Percentiles rank a stretch among this genome's conserved stretches.
Conservation (phyloP, 768 basidiomycete species). For the Rubroboletus satanas region DNA sequence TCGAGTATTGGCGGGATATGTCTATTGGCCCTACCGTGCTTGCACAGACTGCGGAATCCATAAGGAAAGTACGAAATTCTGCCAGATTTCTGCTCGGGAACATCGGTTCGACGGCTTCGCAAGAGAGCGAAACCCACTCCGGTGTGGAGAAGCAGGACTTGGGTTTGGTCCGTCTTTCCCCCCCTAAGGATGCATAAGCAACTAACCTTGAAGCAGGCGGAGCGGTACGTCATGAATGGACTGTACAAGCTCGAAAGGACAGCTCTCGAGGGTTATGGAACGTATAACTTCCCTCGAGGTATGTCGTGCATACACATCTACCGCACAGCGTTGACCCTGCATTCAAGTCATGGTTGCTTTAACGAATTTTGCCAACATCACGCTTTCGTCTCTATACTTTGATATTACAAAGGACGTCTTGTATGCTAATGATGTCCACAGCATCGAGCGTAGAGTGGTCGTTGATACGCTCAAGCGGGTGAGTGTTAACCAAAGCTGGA, state of each 20-base stretch:
- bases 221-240: conserved; percentile 85
- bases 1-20: conserved; percentile 87
- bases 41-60: conserved; percentile 65
- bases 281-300: conserved; percentile 86
- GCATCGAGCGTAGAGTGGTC: conserved; percentile 56
- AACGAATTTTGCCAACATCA: conserved; percentile 74
- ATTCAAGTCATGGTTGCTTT: conserved; percentile 64
- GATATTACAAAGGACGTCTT: conserved; percentile 88
- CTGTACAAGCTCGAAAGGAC: conserved; percentile 65
- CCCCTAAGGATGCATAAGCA: background rate
- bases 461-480: conserved; percentile 73
- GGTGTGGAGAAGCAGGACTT: conserved; percentile 41
- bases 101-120: conserved; percentile 37
- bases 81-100: conserved; percentile 85
- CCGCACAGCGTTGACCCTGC: background rate
- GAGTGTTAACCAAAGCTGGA: conserved; percentile 4
- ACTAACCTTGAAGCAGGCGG: conserved; percentile 49
- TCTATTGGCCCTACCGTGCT: conserved; percentile 78
- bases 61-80: conserved; percentile 84
- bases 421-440: conserved; percentile 61
- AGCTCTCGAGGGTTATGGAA: conserved; percentile 64
- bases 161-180: conserved; percentile 51
- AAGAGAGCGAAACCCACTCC: background rate
- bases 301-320: background rate
- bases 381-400: conserved; percentile 88